Conservation (phyloP, 163 green algal genomes). For the Prototheca wickerhamii region DNA sequence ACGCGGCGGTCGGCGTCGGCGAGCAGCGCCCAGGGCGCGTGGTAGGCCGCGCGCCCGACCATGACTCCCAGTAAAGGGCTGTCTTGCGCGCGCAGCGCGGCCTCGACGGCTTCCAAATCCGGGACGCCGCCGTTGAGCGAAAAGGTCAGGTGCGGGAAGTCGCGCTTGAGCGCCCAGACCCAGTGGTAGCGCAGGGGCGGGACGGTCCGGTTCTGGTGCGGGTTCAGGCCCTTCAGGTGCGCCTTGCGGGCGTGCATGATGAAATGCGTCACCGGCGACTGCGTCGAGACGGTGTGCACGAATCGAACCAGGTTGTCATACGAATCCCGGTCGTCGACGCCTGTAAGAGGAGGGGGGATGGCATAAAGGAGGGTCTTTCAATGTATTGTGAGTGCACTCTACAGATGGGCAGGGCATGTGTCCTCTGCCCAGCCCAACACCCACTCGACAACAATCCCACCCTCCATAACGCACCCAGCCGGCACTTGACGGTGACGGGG, state of each 20-base stretch:
- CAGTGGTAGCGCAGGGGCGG: constrained; percentile 85
- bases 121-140: constrained; percentile 85
- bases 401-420: background rate
- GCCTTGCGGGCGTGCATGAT: constrained; percentile 92
- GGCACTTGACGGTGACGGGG: constrained; percentile 90
- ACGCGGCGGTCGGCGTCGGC: constrained; percentile 51
- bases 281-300: constrained; percentile 60
- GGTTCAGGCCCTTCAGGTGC: constrained; percentile 86
- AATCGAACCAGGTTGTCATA: constrained; percentile 80
- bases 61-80: constrained; percentile 56
- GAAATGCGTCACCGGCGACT: constrained; percentile 72
- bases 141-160: constrained; percentile 92
- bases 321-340: constrained; percentile 63
- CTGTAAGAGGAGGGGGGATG: constrained; percentile 8
- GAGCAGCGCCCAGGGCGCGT: constrained; percentile 74
- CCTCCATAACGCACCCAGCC: constrained; percentile 72
- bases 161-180: constrained; percentile 78
- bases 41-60: constrained; percentile 80
- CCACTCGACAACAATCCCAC: background rate
- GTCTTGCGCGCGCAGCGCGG: constrained; percentile 5
- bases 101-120: constrained; percentile 41
- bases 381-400: constrained; percentile 8
- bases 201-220: constrained; percentile 89
- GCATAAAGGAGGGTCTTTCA: constrained; percentile 10
- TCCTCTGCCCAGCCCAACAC: background rate